Conservation (phyloP, 352 stramenopile species). For the Globisporangium viniferum region DNA sequence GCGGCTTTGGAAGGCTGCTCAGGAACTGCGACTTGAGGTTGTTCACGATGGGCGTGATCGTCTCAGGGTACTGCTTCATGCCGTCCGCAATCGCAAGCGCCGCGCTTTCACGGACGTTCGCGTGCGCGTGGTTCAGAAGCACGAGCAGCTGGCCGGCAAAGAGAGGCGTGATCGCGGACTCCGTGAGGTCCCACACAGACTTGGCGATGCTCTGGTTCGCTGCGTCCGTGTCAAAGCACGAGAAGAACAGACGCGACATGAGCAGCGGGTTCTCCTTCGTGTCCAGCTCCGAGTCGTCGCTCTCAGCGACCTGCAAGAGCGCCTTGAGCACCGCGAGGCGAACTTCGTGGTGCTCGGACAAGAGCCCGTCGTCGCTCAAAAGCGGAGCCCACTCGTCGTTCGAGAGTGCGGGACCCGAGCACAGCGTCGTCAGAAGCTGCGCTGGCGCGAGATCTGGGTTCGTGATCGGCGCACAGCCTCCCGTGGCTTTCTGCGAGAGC, state of each 20-base stretch:
- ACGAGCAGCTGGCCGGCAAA: constrained; percentile 64
- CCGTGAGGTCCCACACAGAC: constrained; percentile 57
- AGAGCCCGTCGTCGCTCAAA: constrained; percentile 61
- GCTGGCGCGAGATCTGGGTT: constrained; percentile 57
- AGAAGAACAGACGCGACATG: constrained; percentile 57
- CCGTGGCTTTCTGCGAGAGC: constrained; percentile 50
- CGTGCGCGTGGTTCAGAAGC: constrained; percentile 72
- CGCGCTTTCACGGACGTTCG: constrained; percentile 75
- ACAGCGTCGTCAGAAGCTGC: constrained; percentile 58
- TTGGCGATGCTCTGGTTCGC: constrained; percentile 59
- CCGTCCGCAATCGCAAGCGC: constrained; percentile 74
- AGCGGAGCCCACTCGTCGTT: constrained; percentile 62
- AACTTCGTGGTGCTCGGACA: constrained; percentile 54
- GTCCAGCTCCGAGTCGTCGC: constrained; percentile 43
- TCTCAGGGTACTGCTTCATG: constrained; percentile 78
- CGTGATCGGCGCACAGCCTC: constrained; percentile 52
- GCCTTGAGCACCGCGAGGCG: constrained; percentile 62
- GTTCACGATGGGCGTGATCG: constrained; percentile 61
- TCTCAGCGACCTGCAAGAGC: constrained; percentile 53
- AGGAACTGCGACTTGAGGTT: constrained; percentile 70
- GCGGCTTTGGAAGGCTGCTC: constrained; percentile 45
- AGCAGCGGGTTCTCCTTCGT: constrained; percentile 49
- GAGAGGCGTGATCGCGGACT: constrained; percentile 45
- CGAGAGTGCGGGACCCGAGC: constrained; percentile 53
- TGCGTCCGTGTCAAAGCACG: constrained; percentile 62